phyloP scores from a whole-genome alignment of 176 grass and related monocot species.

The Pontederia paniculata region DNA sequence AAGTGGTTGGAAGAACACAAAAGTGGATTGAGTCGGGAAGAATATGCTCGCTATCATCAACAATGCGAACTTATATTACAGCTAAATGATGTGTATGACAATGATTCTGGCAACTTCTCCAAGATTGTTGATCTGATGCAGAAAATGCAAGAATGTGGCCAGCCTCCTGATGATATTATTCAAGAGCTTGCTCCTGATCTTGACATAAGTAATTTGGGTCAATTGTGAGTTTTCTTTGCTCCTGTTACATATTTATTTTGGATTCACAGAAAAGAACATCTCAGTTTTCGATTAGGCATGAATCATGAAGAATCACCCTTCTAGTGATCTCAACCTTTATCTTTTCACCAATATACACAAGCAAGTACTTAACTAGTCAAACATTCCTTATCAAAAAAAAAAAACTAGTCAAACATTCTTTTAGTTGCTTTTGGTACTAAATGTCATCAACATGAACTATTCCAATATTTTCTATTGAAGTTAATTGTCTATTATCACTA shows the following conservation, averaged over 20 bases:
- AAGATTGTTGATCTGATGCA: conserved; percentile 93
- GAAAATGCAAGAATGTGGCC: conserved; percentile 96
- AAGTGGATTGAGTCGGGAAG: conserved; percentile 57
- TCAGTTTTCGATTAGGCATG: not conserved
- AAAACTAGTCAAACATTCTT: too few species aligned
- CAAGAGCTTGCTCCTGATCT: conserved; percentile 79
- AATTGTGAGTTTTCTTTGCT: conserved; percentile 57
- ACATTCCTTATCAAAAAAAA: too few species aligned
- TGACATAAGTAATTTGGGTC: conserved; percentile 66
- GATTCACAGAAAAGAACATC: not conserved
- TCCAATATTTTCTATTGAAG: too few species aligned
- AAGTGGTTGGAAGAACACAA: conserved; percentile 87
- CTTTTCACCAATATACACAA: too few species aligned
- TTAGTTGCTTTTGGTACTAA: too few species aligned
- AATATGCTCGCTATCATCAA: conserved; percentile 46
- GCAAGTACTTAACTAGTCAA: too few species aligned
- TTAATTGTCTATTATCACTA: too few species aligned
- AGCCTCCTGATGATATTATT: conserved; percentile 87
- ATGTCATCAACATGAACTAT: too few species aligned
- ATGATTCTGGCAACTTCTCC: conserved; percentile 62
- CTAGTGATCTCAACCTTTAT: too few species aligned
- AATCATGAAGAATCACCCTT: not conserved
- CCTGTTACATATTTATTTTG: not conserved
- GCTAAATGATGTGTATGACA: conserved; percentile 83
- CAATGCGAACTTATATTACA: conserved; percentile 73